Evolutionary conservation across 2,329 filamentous ascomycete species (phyloP), one percentile per base, ranked within the genome.

Genomic region (Niveomyces coronatus): DNA sequence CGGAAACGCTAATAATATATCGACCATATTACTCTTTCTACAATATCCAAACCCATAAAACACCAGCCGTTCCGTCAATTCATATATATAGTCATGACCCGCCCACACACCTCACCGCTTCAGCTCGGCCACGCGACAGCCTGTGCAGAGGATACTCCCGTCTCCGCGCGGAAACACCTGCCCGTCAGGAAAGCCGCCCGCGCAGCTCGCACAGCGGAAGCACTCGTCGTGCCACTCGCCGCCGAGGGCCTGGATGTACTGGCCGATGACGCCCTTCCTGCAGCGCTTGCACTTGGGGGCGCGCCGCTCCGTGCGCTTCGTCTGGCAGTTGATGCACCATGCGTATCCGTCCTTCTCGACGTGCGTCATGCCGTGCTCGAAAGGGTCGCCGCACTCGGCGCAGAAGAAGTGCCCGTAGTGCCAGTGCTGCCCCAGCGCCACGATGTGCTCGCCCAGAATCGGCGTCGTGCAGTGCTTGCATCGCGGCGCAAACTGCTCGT

Each of bases 331-430:
- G 32, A 96, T 76, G 61, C 91, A 98, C 88, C 91, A 98, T 5
- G 91, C 91, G 59, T 94, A 96, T 9, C 89, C 89, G 49, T 96
- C 89, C 62, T 94, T 94, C 57, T 98, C 91, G 39, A 98, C 79
- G 52, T 81, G 77, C 31, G 76, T 80, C 62, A 71, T 74, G 43
- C 74, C 74, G 33, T 70, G 68, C 47, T 71, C 85, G 56, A 98
- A 98, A 0, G 91, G 89, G 63, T 98, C 89, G 48, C 91, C 91
- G 56, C 91, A 98, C 68, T 98, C 87, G 29, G 91, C 91, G 55
- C 91, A 98, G 72, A 98, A 98, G 65, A 98, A 98, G 63, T 98
- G 91, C 0, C 91, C 91, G 37, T 85, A 84, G 58, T 98, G 91
- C 85, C 86, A 98, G 62, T 94, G 87, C n/a, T 81, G 76, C 1